Conservation (phyloP, 345 rosid genomes). For the Jatropha curcas region DNA sequence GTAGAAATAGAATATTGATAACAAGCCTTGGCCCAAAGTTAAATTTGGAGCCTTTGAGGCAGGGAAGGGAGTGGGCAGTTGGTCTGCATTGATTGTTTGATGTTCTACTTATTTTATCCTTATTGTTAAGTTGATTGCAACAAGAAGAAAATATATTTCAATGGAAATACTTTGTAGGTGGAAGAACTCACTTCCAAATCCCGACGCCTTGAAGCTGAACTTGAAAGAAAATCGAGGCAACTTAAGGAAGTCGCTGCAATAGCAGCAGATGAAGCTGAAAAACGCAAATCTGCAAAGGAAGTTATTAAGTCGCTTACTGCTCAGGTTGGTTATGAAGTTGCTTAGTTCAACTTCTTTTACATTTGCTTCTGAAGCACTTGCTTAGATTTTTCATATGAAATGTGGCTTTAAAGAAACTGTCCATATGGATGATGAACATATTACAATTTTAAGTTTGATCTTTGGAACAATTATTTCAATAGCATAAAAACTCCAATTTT, state of each 20-base stretch:
- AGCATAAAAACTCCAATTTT: constrained; percentile 2
- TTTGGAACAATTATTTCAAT: neutral
- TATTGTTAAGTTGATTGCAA: neutral
- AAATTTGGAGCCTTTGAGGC: neutral
- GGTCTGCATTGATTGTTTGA: neutral
- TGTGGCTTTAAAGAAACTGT: neutral
- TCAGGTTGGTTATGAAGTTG: constrained; percentile 52
- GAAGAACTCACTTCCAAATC: constrained; percentile 62
- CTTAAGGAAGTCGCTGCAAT: constrained; percentile 67
- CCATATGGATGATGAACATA: neutral
- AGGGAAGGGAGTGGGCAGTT: neutral
- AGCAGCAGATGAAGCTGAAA: constrained; percentile 85
- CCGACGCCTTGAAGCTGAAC: constrained; percentile 68
- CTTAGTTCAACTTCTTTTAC: neutral
- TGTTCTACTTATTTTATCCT: neutral
- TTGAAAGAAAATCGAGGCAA: constrained; percentile 58
- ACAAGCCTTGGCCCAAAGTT: neutral
- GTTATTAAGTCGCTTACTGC: constrained; percentile 69
- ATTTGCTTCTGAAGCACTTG: neutral
- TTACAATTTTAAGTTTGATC: neutral
- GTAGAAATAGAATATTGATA: neutral
- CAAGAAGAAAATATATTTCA: neutral
- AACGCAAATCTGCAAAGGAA: constrained; percentile 78
- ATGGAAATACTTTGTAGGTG: constrained; percentile 46
- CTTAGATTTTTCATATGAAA: neutral